A percentile compares a stretch with the other conserved stretches of the same genome.
Conservation (phyloP, 352 stramenopile species). For the Stephanocyclus meneghinianus region DNA sequence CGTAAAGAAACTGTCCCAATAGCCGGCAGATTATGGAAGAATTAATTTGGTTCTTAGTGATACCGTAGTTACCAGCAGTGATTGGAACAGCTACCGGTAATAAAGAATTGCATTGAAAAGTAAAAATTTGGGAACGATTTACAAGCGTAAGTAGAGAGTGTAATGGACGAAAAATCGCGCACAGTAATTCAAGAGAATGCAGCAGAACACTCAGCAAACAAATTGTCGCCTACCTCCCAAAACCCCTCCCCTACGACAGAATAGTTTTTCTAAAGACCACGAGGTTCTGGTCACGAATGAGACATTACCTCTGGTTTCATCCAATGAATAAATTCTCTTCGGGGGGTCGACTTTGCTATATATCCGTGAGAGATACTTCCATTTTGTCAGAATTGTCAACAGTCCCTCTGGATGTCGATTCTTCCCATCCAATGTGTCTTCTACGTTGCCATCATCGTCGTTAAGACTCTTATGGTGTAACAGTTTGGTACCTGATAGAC, state of each 20-base stretch:
- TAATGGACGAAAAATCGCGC: background rate
- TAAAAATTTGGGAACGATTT: background rate
- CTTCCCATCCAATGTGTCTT: background rate
- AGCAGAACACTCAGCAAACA: background rate
- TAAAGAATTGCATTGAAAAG: background rate
- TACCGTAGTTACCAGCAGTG: slow-evolving; percentile 32
- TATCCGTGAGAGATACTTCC: slow-evolving; percentile 12
- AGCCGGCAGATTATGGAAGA: slow-evolving; percentile 46
- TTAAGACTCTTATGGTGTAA: slow-evolving; percentile 9
- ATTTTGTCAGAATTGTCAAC: background rate
- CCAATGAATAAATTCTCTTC: slow-evolving; percentile 18
- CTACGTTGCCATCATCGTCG: slow-evolving; percentile 9
- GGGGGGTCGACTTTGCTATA: background rate
- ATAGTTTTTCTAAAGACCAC: slow-evolving; percentile 55
- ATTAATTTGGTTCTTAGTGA: slow-evolving; percentile 39
- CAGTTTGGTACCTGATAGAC: slow-evolving; percentile 24
- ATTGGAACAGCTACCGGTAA: slow-evolving; percentile 30
- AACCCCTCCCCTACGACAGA: slow-evolving; percentile 29
- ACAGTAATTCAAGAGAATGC: too few relatives aligned
- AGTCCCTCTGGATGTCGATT: slow-evolving; percentile 2
- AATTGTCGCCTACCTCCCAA: background rate
- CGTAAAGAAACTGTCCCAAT: slow-evolving; percentile 31
- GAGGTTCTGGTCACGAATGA: slow-evolving; percentile 39
- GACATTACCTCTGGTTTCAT: slow-evolving; percentile 13
- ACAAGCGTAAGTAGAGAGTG: background rate